phyloP scores from a whole-genome alignment of 768 basidiomycete species.

The Kwoniella heveanensis region DNA sequence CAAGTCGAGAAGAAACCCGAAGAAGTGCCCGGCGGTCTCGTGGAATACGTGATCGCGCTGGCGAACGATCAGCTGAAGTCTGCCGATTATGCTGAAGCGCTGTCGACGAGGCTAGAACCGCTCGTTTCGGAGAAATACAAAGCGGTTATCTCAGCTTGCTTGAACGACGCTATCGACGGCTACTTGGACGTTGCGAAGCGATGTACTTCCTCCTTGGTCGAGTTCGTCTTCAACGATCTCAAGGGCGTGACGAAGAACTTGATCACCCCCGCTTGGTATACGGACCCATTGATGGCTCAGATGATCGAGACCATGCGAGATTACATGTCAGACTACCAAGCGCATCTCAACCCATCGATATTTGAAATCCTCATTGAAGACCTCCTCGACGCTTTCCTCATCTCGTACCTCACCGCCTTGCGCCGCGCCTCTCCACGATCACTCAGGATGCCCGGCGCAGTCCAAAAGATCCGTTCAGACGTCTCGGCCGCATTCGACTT shows the following conservation, averaged over 20 bases:
- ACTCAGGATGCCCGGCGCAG: slow-evolving; percentile 79
- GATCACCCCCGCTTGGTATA: slow-evolving; percentile 81
- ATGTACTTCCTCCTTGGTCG: slow-evolving; percentile 90
- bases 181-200: slow-evolving; percentile 98
- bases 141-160: slow-evolving; percentile 73
- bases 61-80: slow-evolving; percentile 98
- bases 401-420: slow-evolving; percentile 84
- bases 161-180: slow-evolving; percentile 97
- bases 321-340: slow-evolving; percentile 93
- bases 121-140: slow-evolving; percentile 93
- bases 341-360: slow-evolving; percentile 83
- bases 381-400: slow-evolving; percentile 83
- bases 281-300: slow-evolving; percentile 77
- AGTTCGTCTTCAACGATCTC: slow-evolving; percentile 91
- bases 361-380: slow-evolving; percentile 92
- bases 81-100: slow-evolving; percentile 86
- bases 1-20: slow-evolving; percentile 75
- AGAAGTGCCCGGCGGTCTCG: slow-evolving; percentile 80
- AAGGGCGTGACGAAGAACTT: slow-evolving; percentile 80
- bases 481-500: slow-evolving; percentile 74
- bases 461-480: slow-evolving; percentile 81
- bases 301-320: slow-evolving; percentile 94
- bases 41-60: slow-evolving; percentile 93
- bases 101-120: slow-evolving; percentile 81
- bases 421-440: slow-evolving; percentile 70